Evolutionary conservation across 1,284 basidiomycete genomes (phyloP), one percentile per base, ranked within the genome.

Genomic region (Paramarasmius palmivorus): DNA sequence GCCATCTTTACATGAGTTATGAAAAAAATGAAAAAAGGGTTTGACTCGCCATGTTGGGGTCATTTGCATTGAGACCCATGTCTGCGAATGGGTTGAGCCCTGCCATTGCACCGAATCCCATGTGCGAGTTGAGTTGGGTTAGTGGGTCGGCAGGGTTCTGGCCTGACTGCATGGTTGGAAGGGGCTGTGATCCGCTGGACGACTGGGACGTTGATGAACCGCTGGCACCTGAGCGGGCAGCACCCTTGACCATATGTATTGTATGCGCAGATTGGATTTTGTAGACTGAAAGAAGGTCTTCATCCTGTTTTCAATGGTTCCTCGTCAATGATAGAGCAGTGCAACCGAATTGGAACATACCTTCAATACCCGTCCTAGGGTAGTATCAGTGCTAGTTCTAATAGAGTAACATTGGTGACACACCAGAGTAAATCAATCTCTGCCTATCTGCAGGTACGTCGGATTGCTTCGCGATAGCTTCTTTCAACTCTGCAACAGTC

Each of bases 231-330:
- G 82, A 65, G 29, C 88, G 83, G 9, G 86, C 77, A 2, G 83
- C 86, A 40, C 92, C 91, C 70, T 95, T 96, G 62, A 96, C 93
- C 90, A 96, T 93, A 67, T 95, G 93, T 42, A 95, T 86, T 0
- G 93, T 95, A 67, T 96, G 90, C 8, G 82, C 78, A 1, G 86
- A 79, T 66, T 92, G 89, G 58, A 96, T 93, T 78, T 95, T 95
- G 81, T 96, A 96, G 14, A 78, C 77, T 2, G 90, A 84, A 5
- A 96, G 76, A 14, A 70, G 64, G 62, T 95, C 93, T 44, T 95
- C 92, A 65, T 95, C 93, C 84, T 95, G 57, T 41, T 20, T 45
- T 17, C 42, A 36, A 72, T 35, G 70, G 57, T n/a, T n/a, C n/a
- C n/a, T n/a, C n/a, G n/a, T n/a, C n/a, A n/a, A n/a, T n/a, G n/a